Evolutionary conservation across 75 land plant genomes (phyloP), one percentile per base, ranked within the genome.

Genomic region (Cunninghamia lanceolata): DNA sequence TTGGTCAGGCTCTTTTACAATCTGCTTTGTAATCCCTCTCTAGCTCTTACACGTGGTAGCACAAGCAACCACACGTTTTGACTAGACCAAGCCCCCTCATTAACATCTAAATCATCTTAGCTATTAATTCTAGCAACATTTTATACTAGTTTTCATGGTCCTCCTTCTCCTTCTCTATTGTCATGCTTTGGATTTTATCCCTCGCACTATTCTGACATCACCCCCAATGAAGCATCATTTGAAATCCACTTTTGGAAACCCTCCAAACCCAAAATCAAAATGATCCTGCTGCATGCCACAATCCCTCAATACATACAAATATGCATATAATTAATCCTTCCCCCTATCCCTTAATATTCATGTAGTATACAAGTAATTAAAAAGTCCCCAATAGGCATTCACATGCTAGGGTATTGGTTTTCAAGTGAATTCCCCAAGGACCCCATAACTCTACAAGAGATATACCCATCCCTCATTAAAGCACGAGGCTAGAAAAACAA

Each of bases 241-340:
- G 96, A 87, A 96, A 94, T 42, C 94, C 91, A 78, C 90, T 93
- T 86, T 95, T 89, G 21, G 96, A 95, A 2, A 96, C 56, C 25
- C 79, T 73, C 3, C 42, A 76, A 17, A 76, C 10, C 43, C 42
- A 15, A 16, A 76, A 36, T 25, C 38, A 76, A 36, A 36, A 17
- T 9, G 7, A 76, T 38, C 21, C 79, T 6, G 14, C 39, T 35
- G 40, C 79, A 4, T 35, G 40, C 79, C n/a, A n/a, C n/a, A n/a
- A n/a, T n/a, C n/a, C n/a, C n/a, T n/a, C n/a, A n/a, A n/a, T n/a
- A n/a, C n/a, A n/a, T n/a, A n/a, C n/a, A n/a, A n/a, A n/a, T n/a
- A n/a, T n/a, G n/a, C n/a, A n/a, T n/a, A n/a, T n/a, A n/a, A n/a
- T n/a, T n/a, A n/a, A n/a, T n/a, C n/a, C n/a, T n/a, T n/a, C n/a